phyloP scores from a whole-genome alignment of 306 rosid species.

The Medicago ruthenica region DNA sequence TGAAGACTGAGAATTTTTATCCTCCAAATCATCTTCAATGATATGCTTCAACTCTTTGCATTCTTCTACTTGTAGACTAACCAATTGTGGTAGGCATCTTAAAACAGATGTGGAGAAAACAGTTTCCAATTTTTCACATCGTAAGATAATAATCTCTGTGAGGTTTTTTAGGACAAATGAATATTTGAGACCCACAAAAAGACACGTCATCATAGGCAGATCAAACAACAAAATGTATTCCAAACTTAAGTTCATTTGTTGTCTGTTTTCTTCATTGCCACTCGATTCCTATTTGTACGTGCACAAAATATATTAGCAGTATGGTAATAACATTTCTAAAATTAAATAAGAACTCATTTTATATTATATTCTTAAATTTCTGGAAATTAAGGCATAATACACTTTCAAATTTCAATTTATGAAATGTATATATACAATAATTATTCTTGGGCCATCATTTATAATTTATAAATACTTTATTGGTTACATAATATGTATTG shows the following conservation, averaged over 20 bases:
- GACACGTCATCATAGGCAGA: not conserved
- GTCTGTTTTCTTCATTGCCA: not conserved
- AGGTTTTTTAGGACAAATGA: conserved; percentile 1
- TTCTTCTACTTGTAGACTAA: rapidly evolving
- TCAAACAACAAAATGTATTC: rapidly evolving
- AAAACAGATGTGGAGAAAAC: not conserved
- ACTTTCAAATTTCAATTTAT: too few species aligned
- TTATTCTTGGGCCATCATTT: not conserved
- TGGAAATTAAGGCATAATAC: too few species aligned
- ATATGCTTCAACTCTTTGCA: conserved; percentile 27
- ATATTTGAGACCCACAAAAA: not conserved
- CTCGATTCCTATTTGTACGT: too few species aligned
- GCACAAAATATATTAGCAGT: too few species aligned
- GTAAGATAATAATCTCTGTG: rapidly evolving
- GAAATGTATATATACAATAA: too few species aligned
- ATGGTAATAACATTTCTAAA: too few species aligned
- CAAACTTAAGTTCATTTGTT: too few species aligned
- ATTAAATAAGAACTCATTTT: too few species aligned
- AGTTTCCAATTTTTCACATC: conserved; percentile 6
- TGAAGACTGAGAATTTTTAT: not conserved
- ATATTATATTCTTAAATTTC: too few species aligned
- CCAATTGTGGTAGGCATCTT: conserved; percentile 1
- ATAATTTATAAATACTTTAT: too few species aligned
- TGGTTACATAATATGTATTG: too few species aligned
- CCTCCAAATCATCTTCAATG: conserved; percentile 21